These are phyloP conservation scores for Puccinia novopanici DNA, from an alignment of 1,284 basidiomycete species.

Conservation along the genomic window DNA sequence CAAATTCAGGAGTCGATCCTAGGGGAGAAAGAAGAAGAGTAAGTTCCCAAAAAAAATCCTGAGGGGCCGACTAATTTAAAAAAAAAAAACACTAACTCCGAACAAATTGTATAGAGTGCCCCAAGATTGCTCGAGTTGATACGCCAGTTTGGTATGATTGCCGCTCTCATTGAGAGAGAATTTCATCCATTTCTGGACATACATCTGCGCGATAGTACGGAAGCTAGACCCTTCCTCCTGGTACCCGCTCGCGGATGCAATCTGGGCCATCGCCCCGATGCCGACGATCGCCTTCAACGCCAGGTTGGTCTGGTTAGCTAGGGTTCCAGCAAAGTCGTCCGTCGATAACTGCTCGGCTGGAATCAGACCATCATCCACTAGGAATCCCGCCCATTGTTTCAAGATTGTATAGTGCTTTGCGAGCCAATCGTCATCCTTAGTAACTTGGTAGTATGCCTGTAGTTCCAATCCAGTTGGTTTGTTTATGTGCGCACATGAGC, in stretches of 20 bases:
- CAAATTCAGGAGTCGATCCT: constrained; percentile 58
- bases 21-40: constrained; percentile 51
- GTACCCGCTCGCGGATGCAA: constrained; percentile 55
- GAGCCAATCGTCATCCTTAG: constrained; percentile 53
- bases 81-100: constrained; percentile 53
- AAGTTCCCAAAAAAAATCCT: background rate
- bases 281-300: constrained; percentile 58
- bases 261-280: constrained; percentile 57
- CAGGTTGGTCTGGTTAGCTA: constrained; percentile 58
- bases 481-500: background rate
- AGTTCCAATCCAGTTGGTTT: background rate
- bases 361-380: constrained; percentile 57
- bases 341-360: constrained; percentile 58
- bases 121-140: constrained; percentile 58
- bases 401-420: constrained; percentile 56
- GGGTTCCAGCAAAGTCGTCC: constrained; percentile 58
- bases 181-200: constrained; percentile 55
- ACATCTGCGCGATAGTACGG: constrained; percentile 55
- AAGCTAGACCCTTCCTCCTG: constrained; percentile 55
- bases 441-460: constrained; percentile 47
- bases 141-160: constrained; percentile 59
- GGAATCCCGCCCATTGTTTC: constrained; percentile 57
- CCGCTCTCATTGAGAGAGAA: constrained; percentile 50
- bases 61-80: background rate
- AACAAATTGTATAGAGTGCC: constrained; percentile 59